Evolutionary conservation across 2,329 filamentous ascomycete species (phyloP).

Genomic region (Fusarium torreyae): DNA sequence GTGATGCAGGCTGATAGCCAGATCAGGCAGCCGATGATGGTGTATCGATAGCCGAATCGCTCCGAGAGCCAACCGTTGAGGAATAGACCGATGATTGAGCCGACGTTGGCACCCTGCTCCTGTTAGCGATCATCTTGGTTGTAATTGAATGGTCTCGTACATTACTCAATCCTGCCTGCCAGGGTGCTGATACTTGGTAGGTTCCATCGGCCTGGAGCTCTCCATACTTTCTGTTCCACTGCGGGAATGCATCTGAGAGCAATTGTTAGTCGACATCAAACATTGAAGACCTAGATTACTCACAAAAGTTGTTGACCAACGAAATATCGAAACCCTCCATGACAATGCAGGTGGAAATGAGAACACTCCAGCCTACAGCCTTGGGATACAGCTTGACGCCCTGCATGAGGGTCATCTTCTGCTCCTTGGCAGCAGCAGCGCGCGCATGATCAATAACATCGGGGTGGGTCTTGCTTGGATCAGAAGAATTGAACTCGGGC

Average conservation of each 20-base stretch:
- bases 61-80: slow-evolving; percentile 44
- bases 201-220: slow-evolving; percentile 31
- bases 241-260: slow-evolving; percentile 34
- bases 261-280: not conserved
- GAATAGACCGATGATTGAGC: slow-evolving; percentile 44
- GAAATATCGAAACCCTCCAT: slow-evolving; percentile 46
- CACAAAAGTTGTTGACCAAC: slow-evolving; percentile 45
- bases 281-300: not conserved
- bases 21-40: slow-evolving; percentile 43
- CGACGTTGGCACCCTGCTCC: slow-evolving; percentile 36
- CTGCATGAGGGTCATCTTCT: slow-evolving; percentile 45
- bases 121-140: not conserved
- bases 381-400: slow-evolving; percentile 45
- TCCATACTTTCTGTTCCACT: slow-evolving; percentile 46
- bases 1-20: slow-evolving; percentile 41
- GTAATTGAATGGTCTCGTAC: not conserved
- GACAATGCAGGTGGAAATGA: slow-evolving; percentile 45
- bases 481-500: not conserved
- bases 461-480: slow-evolving; percentile 41
- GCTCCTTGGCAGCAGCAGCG: slow-evolving; percentile 38
- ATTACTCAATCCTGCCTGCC: slow-evolving; percentile 45
- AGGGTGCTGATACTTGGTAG: slow-evolving; percentile 42
- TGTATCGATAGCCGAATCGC: slow-evolving; percentile 40
- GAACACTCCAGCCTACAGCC: slow-evolving; percentile 41
- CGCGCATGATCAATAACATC: slow-evolving; percentile 43